phyloP scores from a whole-genome alignment of 495 filamentous ascomycete genomes.

The Astrocystis sublimbata region DNA sequence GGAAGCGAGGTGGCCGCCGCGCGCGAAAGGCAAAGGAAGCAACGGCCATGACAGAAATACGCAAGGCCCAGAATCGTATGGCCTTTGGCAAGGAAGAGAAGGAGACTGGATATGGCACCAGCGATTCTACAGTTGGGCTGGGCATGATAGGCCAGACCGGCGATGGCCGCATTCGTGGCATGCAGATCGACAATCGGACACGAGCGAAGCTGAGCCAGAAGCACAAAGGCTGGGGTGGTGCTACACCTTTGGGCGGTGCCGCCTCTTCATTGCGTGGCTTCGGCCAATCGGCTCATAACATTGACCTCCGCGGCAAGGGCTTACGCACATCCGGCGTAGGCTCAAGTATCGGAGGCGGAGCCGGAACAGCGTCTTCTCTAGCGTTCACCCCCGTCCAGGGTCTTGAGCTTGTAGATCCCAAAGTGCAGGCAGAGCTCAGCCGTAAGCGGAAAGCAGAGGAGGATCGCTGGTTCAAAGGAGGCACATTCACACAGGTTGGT shows the following conservation, averaged over 20 bases:
- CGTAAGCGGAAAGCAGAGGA: conserved; percentile 91
- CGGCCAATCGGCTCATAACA: conserved; percentile 62
- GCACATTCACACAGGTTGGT: conserved; percentile 90
- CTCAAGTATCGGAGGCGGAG: conserved; percentile 55
- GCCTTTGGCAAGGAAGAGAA: conserved; percentile 95
- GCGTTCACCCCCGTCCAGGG: conserved; percentile 95
- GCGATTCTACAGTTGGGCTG: conserved; percentile 82
- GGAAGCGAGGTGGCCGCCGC: conserved; percentile 89
- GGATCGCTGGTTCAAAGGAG: conserved; percentile 93
- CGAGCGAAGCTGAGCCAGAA: conserved; percentile 90
- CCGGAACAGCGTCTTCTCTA: conserved; percentile 82
- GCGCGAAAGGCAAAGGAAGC: conserved; percentile 97
- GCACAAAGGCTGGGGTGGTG: conserved; percentile 91
- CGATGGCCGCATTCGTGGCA: conserved; percentile 80
- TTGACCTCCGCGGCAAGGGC: conserved; percentile 71
- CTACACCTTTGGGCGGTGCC: conserved; percentile 64
- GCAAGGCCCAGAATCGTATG: conserved; percentile 95
- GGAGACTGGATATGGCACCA: conserved; percentile 88
- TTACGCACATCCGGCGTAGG: conserved; percentile 76
- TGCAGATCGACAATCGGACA: conserved; percentile 91
- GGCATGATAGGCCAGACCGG: conserved; percentile 93
- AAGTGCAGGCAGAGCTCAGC: conserved; percentile 76
- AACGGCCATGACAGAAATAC: conserved; percentile 92
- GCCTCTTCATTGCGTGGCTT: conserved; percentile 80
- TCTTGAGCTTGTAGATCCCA: conserved; percentile 93